Evolutionary conservation across 2,329 filamentous ascomycete species (phyloP).

Genomic region (Ophiostoma perfectum): DNA sequence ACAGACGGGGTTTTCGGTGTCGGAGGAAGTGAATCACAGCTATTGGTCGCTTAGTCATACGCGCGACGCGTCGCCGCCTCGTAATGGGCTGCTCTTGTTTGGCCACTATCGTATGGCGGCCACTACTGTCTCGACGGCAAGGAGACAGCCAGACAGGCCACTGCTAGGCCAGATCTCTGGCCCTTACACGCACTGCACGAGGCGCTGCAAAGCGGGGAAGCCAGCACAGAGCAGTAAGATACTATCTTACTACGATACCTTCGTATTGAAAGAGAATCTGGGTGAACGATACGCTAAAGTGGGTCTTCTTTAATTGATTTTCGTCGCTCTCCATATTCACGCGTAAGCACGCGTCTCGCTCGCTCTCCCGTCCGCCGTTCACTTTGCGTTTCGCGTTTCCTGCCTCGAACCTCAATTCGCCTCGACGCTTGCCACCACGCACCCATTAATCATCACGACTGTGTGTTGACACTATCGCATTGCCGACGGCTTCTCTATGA

Average conservation of each 20-base stretch:
- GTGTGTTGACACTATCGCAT: neutral
- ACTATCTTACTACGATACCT: no score
- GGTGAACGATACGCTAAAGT: neutral
- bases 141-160: no score
- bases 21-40: no score
- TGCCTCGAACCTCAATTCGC: neutral
- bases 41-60: constrained; percentile 7
- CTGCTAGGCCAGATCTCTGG: no score
- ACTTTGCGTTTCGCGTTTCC: neutral
- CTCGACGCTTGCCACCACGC: neutral
- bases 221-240: no score
- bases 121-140: no score
- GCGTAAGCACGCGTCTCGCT: constrained; percentile 12
- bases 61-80: constrained; percentile 11
- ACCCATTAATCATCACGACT: constrained; percentile 1
- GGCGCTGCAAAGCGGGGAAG: neutral
- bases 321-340: neutral
- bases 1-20: no score
- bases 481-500: no score
- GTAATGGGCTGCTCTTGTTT: neutral
- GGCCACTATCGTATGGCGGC: no score
- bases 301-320: constrained; percentile 14
- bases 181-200: neutral
- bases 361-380: neutral
- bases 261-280: no score